Evolutionary conservation across 1,139 yeast genomes (phyloP), one percentile per base, ranked within the genome.

Genomic region (Yamadazyma friedrichii): DNA sequence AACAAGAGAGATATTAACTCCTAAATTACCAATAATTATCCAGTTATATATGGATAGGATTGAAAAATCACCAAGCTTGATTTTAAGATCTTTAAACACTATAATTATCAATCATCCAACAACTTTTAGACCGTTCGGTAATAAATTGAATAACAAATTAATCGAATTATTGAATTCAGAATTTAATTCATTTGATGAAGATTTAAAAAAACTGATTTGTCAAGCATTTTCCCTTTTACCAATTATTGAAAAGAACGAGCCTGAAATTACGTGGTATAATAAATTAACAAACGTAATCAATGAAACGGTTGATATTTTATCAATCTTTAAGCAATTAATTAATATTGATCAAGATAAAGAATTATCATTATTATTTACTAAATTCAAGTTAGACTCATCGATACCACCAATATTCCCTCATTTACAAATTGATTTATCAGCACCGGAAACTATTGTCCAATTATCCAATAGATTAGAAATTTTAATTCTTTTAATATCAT

Each of bases 1-100:
- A 38, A 84, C 95, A 2, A 76, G 98, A 58, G 96, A 89, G 54
- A 70, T 86, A 6, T 73, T 89, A 44, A 87, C 95, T 1, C 95
- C 97, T 3, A 82, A 82, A 49, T 66, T 91, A 40, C 80, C 88
- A 10, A 66, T 71, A 2, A 78, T 85, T 33, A 76, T 87, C 42
- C 69, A 78, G 15, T 62, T 76, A 6, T 70, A 84, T 48, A 56
- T 87, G 42, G 76, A 67, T 15, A 61, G 67, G 42, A 56, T 81
- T 17, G 61, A 58, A 13, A 53, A 56, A 39, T 53, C 60, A 22
- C 82, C 82, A 1, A 52, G 50, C 31, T 56, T 71, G 24, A 58
- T 76, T 24, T 58, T 84, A 20, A 71, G 70, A 2, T 71, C 84
- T 1, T 63, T 87, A 47, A 67, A 67, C 42, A 65, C 61, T 15